Base-by-base conservation (phyloP, 306 rosid species). In the Lithocarpus polystachyus region DNA sequence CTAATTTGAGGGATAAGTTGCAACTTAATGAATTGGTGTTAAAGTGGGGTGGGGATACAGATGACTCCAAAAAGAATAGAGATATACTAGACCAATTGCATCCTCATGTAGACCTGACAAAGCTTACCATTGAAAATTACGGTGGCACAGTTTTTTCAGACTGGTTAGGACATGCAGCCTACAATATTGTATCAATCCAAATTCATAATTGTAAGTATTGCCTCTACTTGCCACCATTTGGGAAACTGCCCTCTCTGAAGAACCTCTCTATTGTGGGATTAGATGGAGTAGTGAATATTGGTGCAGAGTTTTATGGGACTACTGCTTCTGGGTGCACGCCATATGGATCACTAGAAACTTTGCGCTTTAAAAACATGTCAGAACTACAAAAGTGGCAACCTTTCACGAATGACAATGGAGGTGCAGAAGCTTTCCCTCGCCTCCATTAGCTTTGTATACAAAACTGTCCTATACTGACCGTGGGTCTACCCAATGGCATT, bases 91-190 rank as follows among this genome's bases (percentile, higher is more conserved):
- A 56, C 1, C 40, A n/a, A 3, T 74, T 79, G 53, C 68, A 79
- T 43, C 86, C 81, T 70, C 77, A 77, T 71, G 37, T 52, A 54
- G 52, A 70, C 53, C 56, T 83, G 77, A 68, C 1, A 17, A 75
- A 62, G 72, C 79, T 75, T 64, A 48, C 61, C 31, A 75, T 75
- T 2, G 52, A 28, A 48, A 40, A 37, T 62, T 75, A 75, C 62
- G 72, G 79, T 51, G 52, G 79, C 51, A 75, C 79, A 61, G 40
- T 24, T 18, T 75, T 75, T 48, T 61, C 79, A 18, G 51, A 45
- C 28, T 75, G 79, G 79, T 45, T 48, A 18, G 79, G 79, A 18
- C 48, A 33, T 48, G 18, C 18, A 10, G 62, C 65, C 70, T 43
- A 40, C 19, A 75, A 48, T 18, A 26, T 75, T 15, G 51, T 17